Evolutionary conservation across 2,329 filamentous ascomycete species (phyloP).

Genomic region (Sodiomyces alkalinus): DNA sequence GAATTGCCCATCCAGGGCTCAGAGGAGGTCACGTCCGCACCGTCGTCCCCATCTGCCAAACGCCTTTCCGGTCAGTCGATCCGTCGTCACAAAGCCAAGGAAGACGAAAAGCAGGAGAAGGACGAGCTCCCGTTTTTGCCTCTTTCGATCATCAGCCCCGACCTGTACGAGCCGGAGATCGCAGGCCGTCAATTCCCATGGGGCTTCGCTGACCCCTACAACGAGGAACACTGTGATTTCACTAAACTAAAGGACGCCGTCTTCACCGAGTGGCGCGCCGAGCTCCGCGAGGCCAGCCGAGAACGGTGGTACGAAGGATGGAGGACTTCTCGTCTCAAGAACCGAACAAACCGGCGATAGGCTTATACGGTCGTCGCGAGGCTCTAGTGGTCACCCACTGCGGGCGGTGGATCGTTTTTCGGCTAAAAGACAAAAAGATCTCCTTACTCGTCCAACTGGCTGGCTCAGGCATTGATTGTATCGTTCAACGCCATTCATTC

Average conservation of each 20-base stretch:
- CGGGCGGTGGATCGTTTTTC: too few relatives aligned
- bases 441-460: too few relatives aligned
- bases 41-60: constrained; percentile 24
- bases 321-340: constrained; percentile 59
- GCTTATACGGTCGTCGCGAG: too few relatives aligned
- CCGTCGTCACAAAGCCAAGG: constrained; percentile 27
- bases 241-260: constrained; percentile 77
- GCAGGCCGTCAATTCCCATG: constrained; percentile 86
- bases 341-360: constrained; percentile 23
- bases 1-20: constrained; percentile 23
- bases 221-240: constrained; percentile 88
- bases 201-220: constrained; percentile 92
- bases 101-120: constrained; percentile 29
- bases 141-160: constrained; percentile 85
- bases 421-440: too few relatives aligned
- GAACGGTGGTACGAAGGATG: constrained; percentile 94
- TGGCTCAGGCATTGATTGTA: too few relatives aligned
- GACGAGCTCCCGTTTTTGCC: constrained; percentile 59
- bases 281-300: constrained; percentile 77
- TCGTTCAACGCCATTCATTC: too few relatives aligned
- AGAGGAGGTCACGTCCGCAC: constrained; percentile 12
- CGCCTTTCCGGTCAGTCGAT: constrained; percentile 30
- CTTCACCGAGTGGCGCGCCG: constrained; percentile 83
- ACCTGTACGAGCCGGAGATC: constrained; percentile 68
- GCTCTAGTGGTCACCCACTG: too few relatives aligned